phyloP scores from a whole-genome alignment of 1,284 basidiomycete genomes.

The Coniophora puteana region DNA sequence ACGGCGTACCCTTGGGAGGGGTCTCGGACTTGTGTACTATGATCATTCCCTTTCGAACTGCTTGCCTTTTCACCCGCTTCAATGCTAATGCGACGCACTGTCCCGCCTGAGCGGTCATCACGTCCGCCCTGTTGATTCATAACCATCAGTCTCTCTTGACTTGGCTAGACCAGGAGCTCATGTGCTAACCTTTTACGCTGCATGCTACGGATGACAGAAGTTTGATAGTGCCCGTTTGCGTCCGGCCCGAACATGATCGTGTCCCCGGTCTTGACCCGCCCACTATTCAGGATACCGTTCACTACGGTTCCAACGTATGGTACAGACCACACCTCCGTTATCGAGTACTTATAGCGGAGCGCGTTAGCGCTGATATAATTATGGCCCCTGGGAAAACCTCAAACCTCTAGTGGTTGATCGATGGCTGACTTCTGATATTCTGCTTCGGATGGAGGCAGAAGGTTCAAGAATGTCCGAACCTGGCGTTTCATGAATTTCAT shows the following conservation, averaged over 20 bases:
- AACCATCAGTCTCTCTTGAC: neutral
- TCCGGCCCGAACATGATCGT: slow-evolving; percentile 88
- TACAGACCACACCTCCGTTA: slow-evolving; percentile 86
- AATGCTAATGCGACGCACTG: slow-evolving; percentile 94
- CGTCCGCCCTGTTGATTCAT: slow-evolving; percentile 58
- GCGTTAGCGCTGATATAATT: slow-evolving; percentile 3
- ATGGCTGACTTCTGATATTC: slow-evolving; percentile 77
- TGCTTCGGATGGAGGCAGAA: slow-evolving; percentile 80
- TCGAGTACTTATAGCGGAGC: slow-evolving; percentile 65
- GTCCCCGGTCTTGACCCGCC: slow-evolving; percentile 79
- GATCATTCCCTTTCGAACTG: slow-evolving; percentile 94
- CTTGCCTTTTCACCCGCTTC: slow-evolving; percentile 81
- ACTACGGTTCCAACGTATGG: slow-evolving; percentile 96
- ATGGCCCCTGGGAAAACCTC: slow-evolving; percentile 2
- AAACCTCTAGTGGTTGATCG: slow-evolving; percentile 87
- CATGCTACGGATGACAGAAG: slow-evolving; percentile 85
- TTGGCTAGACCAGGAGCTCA: neutral
- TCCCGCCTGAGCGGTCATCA: slow-evolving; percentile 86
- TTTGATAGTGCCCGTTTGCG: slow-evolving; percentile 85
- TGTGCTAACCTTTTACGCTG: slow-evolving; percentile 84
- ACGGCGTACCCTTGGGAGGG: slow-evolving; percentile 63
- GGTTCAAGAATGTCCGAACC: slow-evolving; percentile 85
- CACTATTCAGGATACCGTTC: slow-evolving; percentile 85
- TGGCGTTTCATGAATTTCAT: too few species aligned
- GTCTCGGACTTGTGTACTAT: slow-evolving; percentile 78